Evolutionary conservation across 371 early-diverging fungal species (phyloP).

Genomic region (Nematocida sp.): DNA sequence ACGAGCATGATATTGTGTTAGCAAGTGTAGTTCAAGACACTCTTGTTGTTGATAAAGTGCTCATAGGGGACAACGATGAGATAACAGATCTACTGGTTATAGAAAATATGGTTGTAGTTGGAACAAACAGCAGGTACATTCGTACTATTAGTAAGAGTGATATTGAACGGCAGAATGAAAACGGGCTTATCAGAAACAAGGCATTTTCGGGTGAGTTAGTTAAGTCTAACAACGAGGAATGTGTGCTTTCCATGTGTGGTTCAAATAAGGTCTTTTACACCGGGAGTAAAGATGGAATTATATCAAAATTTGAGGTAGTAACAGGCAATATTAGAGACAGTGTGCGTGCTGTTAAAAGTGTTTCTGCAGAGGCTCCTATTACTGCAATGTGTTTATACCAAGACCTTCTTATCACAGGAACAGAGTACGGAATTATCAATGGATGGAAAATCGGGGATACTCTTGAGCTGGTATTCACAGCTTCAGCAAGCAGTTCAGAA

Average conservation of each 20-base stretch:
- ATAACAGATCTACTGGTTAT: constrained; percentile 44
- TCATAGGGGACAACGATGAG: constrained; percentile 56
- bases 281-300: constrained; percentile 51
- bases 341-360: neutral
- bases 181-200: neutral
- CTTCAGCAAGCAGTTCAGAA: constrained; percentile 11
- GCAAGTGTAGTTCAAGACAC: neutral
- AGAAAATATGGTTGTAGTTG: constrained; percentile 3
- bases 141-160: neutral
- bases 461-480: constrained; percentile 27
- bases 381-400: constrained; percentile 43
- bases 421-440: constrained; percentile 26
- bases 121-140: constrained; percentile 41
- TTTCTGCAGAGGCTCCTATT: neutral
- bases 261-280: constrained; percentile 14
- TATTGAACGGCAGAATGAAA: neutral
- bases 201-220: constrained; percentile 17
- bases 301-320: neutral
- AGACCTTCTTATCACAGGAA: constrained; percentile 25
- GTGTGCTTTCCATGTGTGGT: constrained; percentile 13
- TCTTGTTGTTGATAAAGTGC: constrained; percentile 1
- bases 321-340: neutral
- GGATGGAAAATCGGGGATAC: constrained; percentile 24
- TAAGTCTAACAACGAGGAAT: constrained; percentile 40
- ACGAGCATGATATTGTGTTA: constrained; percentile 34